Evolutionary conservation across 345 rosid species (phyloP), one percentile per base, ranked within the genome.

Genomic region (Kandelia obovata): DNA sequence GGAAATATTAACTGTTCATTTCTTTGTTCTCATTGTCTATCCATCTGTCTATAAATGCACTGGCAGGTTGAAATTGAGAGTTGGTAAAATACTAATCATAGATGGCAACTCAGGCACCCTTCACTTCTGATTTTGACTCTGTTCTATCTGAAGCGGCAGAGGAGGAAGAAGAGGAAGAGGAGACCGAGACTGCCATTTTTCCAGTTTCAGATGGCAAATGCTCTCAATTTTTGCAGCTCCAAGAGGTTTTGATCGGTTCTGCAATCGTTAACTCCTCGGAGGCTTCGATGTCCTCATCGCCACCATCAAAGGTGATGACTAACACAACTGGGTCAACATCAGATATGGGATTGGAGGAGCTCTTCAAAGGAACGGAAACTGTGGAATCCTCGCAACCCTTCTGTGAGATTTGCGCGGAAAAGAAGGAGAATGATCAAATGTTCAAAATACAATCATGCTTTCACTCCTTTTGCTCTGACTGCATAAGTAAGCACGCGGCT

Each of bases 361-460:
- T 3, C n/a, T 46, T 39, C 5, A 35, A 52, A 53, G 15, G n/a
- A 16, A 5, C 3, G 26, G 74, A 52, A 32, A 26, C 67, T 2
- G 73, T 56, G 1, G 81, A 80, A 26, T 77, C 89, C 19, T 78
- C 83, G 6, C 61, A 31, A 47, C 71, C 68, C 6, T 73, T 78
- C 59, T 89, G 91, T n/a, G 82, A 77, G 46, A 89, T 92, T 11
- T 92, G 93, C 20, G 70, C 63, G 37, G 90, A 89, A 52, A 76
- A 52, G 2, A 86, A 83, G 66, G 85, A 78, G 30, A 47, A 1
- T 0, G 74, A 76, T 4, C 73, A 82, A 30, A 80, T 86, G 78
- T 80, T 86, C 80, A 65, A 32, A 55, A 73, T 58, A 26, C 62
- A 65, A 17, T 66, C 59, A 0, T 89, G 97, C 13, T 20, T 67